A percentile compares a stretch with the other conserved stretches of the same genome.
These are phyloP conservation scores for Piloderma croceum DNA, from an alignment of 768 basidiomycete species.

Conservation along the genomic window DNA sequence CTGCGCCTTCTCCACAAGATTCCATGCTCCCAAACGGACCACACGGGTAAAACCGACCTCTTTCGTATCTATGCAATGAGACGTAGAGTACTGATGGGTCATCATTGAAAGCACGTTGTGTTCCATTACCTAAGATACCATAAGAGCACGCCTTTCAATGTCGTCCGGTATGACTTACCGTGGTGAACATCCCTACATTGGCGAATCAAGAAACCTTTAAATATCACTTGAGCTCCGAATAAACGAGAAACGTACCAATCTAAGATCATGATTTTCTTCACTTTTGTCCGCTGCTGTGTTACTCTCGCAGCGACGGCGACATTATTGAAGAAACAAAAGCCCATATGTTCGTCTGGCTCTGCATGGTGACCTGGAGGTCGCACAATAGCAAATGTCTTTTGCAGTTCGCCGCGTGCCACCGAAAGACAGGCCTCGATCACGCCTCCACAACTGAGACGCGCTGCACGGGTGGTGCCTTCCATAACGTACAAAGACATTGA, in stretches of 20 bases:
- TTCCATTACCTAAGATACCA: slow-evolving; percentile 77
- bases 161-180: slow-evolving; percentile 41
- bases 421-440: slow-evolving; percentile 87
- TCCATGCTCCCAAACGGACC: slow-evolving; percentile 85
- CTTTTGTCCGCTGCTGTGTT: slow-evolving; percentile 59
- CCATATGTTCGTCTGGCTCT: slow-evolving; percentile 97
- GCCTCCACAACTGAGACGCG: slow-evolving; percentile 87
- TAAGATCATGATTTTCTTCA: slow-evolving; percentile 83
- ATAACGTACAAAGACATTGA: slow-evolving; percentile 90
- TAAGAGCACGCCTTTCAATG: not conserved
- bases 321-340: slow-evolving; percentile 99
- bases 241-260: slow-evolving; percentile 71
- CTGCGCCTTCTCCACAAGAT: slow-evolving; percentile 79
- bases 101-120: slow-evolving; percentile 92
- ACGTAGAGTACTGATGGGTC: slow-evolving; percentile 90
- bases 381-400: slow-evolving; percentile 91
- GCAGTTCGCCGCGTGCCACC: slow-evolving; percentile 73
- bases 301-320: slow-evolving; percentile 89
- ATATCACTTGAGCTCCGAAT: not conserved
- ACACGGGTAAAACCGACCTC: slow-evolving; percentile 88
- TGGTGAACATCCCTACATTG: slow-evolving; percentile 89
- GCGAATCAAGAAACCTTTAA: slow-evolving; percentile 6
- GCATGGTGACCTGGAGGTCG: slow-evolving; percentile 98
- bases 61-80: slow-evolving; percentile 92
- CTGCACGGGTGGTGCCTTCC: slow-evolving; percentile 76